These are phyloP conservation scores for Penicillium ucsense DNA, from an alignment of 495 filamentous ascomycete species.

Conservation along the genomic window DNA sequence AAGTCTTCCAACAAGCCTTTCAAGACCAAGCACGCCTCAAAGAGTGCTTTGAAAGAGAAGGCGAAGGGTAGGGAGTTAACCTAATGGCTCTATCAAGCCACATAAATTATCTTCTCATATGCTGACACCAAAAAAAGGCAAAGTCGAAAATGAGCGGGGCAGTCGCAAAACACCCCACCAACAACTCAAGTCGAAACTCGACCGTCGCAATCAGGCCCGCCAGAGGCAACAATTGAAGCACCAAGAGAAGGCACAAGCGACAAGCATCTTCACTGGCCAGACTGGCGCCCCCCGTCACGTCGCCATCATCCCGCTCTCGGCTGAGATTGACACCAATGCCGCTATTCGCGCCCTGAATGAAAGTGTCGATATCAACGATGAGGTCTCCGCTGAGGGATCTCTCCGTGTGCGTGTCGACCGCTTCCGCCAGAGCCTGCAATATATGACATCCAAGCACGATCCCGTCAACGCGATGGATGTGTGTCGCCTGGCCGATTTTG, in stretches of 20 bases:
- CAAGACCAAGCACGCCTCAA: slow-evolving; percentile 85
- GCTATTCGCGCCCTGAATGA: slow-evolving; percentile 63
- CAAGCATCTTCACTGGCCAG: slow-evolving; percentile 70
- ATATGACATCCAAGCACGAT: slow-evolving; percentile 61
- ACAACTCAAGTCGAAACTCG: slow-evolving; percentile 93
- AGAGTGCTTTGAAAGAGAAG: slow-evolving; percentile 66
- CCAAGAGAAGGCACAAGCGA: slow-evolving; percentile 62
- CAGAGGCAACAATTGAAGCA: slow-evolving; percentile 76
- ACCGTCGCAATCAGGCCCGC: slow-evolving; percentile 84
- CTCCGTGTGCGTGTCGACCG: slow-evolving; percentile 65
- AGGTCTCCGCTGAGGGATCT: slow-evolving; percentile 49
- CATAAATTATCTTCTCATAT: not conserved
- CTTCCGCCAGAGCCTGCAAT: slow-evolving; percentile 88
- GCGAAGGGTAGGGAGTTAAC: slow-evolving; percentile 56
- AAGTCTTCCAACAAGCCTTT: slow-evolving; percentile 79
- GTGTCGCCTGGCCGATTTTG: slow-evolving; percentile 79
- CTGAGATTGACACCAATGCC: slow-evolving; percentile 52
- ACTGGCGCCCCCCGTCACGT: slow-evolving; percentile 85
- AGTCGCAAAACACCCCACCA: slow-evolving; percentile 84
- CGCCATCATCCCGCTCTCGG: slow-evolving; percentile 78
- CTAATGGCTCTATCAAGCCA: not conserved
- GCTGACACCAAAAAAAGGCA: slow-evolving; percentile 35
- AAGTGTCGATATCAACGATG: slow-evolving; percentile 65
- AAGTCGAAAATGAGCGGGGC: slow-evolving; percentile 51
- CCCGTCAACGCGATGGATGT: slow-evolving; percentile 72